Evolutionary conservation across 148 eudicot genomes (phyloP), one percentile per base, ranked within the genome.

Genomic region (Silene uniflora): DNA sequence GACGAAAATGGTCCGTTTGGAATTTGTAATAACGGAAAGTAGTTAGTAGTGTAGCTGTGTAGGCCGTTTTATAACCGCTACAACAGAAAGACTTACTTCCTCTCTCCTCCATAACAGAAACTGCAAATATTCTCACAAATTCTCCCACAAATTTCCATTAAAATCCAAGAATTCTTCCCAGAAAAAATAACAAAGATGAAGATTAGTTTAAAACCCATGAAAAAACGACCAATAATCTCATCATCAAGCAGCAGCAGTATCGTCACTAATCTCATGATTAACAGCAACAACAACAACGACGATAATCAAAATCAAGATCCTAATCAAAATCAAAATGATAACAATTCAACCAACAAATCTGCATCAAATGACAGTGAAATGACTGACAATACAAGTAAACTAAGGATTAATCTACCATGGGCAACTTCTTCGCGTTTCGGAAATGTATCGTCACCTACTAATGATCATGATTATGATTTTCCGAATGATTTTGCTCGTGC

Each of bases 371-470:
- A 27, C 4, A n/a, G 22, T 12, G 59, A 71, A 16, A 49, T 54
- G 2, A 32, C 4, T 23, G 21, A 17, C 54, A 24, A 21, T n/a
- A 47, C 25, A 11, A 13, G 52, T 73, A 74, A 81, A 75, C 76
- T 80, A 42, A 75, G 71, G 72, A 72, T 66, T 11, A 73, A 67
- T 7, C 59, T 73, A 0, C 80, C 74, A 49, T 63, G 63, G 4
- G 22, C 75, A 32, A 74, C 81, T 25, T 42, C 74, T 16, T 66
- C 81, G 5, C 71, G 67, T 64, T 52, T 42, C 54, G 67, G 62
- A n/a, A 54, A 46, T 78, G 76, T 19, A 5, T 60, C 70, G 0
- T 60, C 70, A 0, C 27, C n/a, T 3, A 13, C 13, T 27, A 16
- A 3, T 60, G 21, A 22, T 61, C 46, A 32, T 66, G 69, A 66